A percentile compares a stretch with the other conserved stretches of the same genome.
Evolutionary conservation across 2,329 filamentous ascomycete species (phyloP).

Genomic region (Epichloe sibirici): DNA sequence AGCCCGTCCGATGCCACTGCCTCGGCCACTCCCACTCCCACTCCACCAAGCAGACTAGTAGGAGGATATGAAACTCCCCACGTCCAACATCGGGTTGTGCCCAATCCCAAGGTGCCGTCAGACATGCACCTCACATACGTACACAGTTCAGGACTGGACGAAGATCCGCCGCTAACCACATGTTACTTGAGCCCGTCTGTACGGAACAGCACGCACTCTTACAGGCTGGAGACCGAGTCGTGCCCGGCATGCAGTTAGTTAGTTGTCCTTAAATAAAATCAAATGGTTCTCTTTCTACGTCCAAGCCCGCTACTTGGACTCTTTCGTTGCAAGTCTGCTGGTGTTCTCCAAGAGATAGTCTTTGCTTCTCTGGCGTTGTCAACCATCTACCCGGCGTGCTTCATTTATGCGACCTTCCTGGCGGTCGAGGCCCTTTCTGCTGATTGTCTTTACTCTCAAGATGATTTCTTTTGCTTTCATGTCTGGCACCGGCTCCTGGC

Average conservation of each 20-base stretch:
- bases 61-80: neutral
- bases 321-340: neutral
- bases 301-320: neutral
- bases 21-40: too few relatives aligned
- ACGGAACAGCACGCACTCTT: too few relatives aligned
- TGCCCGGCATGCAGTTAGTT: neutral
- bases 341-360: neutral
- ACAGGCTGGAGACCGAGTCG: neutral
- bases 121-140: constrained; percentile 5
- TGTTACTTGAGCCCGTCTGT: too few relatives aligned
- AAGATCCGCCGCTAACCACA: neutral
- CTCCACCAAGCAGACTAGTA: too few relatives aligned
- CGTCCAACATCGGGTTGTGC: neutral
- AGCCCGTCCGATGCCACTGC: too few relatives aligned
- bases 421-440: neutral
- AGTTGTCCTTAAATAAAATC: too few relatives aligned
- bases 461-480: neutral
- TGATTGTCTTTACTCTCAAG: neutral
- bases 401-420: neutral
- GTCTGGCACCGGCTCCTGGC: neutral
- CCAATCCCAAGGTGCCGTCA: constrained; percentile 4
- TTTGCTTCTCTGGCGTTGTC: neutral
- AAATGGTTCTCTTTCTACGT: neutral
- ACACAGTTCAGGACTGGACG: neutral
- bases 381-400: neutral